Evolutionary conservation across 768 basidiomycete species (phyloP).

Genomic region (Lactarius evosmus): DNA sequence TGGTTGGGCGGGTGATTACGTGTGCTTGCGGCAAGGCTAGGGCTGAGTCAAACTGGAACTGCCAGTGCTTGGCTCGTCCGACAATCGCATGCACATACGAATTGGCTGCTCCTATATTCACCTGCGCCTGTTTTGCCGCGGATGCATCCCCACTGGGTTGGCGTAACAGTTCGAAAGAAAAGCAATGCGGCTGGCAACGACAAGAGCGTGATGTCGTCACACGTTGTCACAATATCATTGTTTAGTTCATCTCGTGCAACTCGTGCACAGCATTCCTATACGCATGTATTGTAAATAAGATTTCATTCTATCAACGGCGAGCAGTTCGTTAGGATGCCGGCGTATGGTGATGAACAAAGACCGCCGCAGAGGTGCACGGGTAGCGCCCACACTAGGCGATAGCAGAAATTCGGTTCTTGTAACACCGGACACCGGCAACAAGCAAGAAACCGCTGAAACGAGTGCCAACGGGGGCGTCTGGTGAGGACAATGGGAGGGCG

Average conservation of each 20-base stretch:
- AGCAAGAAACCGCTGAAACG: not conserved
- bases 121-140: not conserved
- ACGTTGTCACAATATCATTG: not conserved
- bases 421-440: not conserved
- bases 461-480: not conserved
- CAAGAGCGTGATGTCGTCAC: too few species aligned
- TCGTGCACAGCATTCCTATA: not conserved
- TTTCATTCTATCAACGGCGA: not conserved
- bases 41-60: not conserved
- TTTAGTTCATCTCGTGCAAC: not conserved
- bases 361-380: not conserved
- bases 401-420: not conserved
- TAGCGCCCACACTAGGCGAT: not conserved
- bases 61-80: not conserved
- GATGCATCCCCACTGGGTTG: too few species aligned
- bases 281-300: not conserved
- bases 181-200: too few species aligned
- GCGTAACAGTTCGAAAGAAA: too few species aligned
- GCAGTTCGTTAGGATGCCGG: not conserved
- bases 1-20: not conserved
- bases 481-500: not conserved
- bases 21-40: not conserved
- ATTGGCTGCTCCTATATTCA: too few species aligned
- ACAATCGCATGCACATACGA: not conserved
- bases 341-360: not conserved